Percentiles rank a stretch among this genome's conserved stretches.
Evolutionary conservation across 768 basidiomycete species (phyloP).

Genomic region (Pilatotrama ljubarskyi): DNA sequence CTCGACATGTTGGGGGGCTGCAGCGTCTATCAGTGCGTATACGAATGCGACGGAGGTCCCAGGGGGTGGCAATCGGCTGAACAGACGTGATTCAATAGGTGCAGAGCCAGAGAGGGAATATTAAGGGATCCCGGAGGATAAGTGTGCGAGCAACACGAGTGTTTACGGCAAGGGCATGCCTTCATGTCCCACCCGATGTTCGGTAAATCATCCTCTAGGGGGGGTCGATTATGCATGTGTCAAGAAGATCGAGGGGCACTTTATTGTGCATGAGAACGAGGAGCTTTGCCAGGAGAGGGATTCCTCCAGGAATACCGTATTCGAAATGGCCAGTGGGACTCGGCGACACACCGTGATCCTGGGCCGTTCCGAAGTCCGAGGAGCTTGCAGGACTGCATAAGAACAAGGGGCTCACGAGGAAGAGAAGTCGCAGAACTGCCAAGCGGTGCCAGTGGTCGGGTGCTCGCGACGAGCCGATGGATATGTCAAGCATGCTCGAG

Average conservation of each 20-base stretch:
- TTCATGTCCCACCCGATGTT: neutral
- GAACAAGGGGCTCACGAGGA: neutral
- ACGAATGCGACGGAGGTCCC: neutral
- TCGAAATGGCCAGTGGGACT: neutral
- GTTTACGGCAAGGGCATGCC: neutral
- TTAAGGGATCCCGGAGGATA: neutral
- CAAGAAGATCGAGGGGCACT: neutral
- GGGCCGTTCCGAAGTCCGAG: conserved; percentile 1
- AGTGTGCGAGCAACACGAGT: neutral
- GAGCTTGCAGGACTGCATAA: neutral
- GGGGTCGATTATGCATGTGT: neutral
- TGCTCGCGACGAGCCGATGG: neutral
- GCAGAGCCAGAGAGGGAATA: neutral
- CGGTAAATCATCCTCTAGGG: neutral
- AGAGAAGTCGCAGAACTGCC: neutral
- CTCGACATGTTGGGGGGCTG: neutral
- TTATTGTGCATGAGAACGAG: neutral
- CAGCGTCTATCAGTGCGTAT: neutral
- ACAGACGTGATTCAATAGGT: neutral
- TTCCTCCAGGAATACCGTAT: neutral
- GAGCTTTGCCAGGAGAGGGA: neutral
- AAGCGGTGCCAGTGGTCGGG: neutral
- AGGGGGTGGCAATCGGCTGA: neutral
- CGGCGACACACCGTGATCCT: neutral
- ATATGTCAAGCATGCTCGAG: neutral